Evolutionary conservation across 1,284 basidiomycete genomes (phyloP), one percentile per base, ranked within the genome.

Genomic region (Heterobasidion parviporum): DNA sequence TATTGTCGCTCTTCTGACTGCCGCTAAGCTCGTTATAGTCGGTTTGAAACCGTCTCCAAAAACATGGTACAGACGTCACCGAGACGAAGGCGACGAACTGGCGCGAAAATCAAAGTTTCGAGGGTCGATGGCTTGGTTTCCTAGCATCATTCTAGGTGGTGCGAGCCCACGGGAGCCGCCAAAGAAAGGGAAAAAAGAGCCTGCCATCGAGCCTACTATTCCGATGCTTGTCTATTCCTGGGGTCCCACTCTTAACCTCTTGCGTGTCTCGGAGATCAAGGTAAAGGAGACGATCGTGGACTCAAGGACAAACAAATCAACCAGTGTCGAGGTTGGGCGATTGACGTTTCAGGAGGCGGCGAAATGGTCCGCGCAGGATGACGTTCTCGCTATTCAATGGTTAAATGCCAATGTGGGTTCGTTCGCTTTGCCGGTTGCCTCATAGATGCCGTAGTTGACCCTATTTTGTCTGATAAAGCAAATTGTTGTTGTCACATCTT

Each of bases 11-110:
- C 72, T 99, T 51, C 77, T 99, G 44, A 98, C 96, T 0, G 85
- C 92, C 0, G 80, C 85, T 26, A 99, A 99, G 67, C 74, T 99
- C 14, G 92, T 99, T 4, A 80, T 99, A 43, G 92, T 98, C 3
- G 95, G 94, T 2, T 70, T 99, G 61, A 95, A 94, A 65, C 97
- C 97, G 1, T 80, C 83, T 0, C 90, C 97, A 3, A 85, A 91
- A 64, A 99, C 96, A 0, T 98, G 95, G 94, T 91, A 91, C 66
- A 85, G 94, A 62, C 82, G 80, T 55, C 75, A 87, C 60, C 81
- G 91, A n/a, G 75, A 80, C 20, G 62, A 68, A 7, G 74, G 78
- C 34, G 79, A 78, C 53, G 75, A 73, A 15, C 70, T 67, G 14
- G 65, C 61, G 50, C 68, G 69, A 41, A 75, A 69, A 61, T 74